Conservation (phyloP, 768 basidiomycete species). For the Lactarius hengduanensis region DNA sequence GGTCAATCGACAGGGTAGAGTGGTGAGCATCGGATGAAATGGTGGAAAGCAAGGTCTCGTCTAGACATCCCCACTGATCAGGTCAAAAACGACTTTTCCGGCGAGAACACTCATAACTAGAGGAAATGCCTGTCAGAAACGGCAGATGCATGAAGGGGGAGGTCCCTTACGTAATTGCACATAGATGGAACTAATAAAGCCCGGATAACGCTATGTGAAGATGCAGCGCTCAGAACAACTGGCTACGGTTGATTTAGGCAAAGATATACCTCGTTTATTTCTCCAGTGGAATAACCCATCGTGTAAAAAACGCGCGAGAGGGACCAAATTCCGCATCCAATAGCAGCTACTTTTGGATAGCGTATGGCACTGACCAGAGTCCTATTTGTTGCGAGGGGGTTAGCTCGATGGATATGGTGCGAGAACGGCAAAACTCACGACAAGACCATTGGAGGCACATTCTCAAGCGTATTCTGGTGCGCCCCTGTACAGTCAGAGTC, state of each 20-base stretch:
- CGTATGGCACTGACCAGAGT: constrained; percentile 44
- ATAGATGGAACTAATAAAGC: neutral
- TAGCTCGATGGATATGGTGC: neutral
- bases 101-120: constrained; percentile 4
- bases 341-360: constrained; percentile 44
- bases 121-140: neutral
- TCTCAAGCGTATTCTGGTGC: constrained; percentile 58
- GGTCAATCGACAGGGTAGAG: neutral
- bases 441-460: constrained; percentile 32
- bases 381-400: constrained; percentile 29
- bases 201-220: neutral
- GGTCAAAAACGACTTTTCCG: constrained; percentile 18
- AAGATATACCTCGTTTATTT: constrained; percentile 40
- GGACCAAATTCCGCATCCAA: constrained; percentile 43
- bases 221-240: neutral
- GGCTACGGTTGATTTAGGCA: neutral
- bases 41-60: neutral
- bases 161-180: neutral
- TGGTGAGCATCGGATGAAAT: neutral
- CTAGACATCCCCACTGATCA: constrained; percentile 18
- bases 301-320: constrained; percentile 47
- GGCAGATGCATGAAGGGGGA: neutral
- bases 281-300: constrained; percentile 45
- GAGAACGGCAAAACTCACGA: constrained; percentile 21
- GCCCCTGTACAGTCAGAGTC: constrained; percentile 46